Base-by-base conservation (phyloP, 2,329 filamentous ascomycete species). In the Diplodia mutila region DNA sequence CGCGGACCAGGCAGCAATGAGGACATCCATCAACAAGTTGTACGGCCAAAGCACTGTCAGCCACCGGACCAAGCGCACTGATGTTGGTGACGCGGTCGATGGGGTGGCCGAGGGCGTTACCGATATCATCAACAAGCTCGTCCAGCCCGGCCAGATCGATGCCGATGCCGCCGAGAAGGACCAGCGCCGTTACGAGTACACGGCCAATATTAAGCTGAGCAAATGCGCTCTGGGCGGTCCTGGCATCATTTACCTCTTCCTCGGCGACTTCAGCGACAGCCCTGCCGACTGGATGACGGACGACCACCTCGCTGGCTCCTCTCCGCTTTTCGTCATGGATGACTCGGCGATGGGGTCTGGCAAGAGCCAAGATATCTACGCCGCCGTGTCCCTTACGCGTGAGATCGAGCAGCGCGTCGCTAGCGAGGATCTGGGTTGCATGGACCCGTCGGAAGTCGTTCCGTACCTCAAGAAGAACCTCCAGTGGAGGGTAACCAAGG, bases 231-330 rank as follows among this genome's bases (percentile, higher is more conserved):
- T 91, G 9, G 81, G 85, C 12, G 85, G 84, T 1, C 87, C 89
- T 0, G 92, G 90, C 73, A 83, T 82, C 65, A 81, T 94, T 23
- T 86, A 90, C 74, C 80, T 94, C 68, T 94, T 93, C 78, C 75
- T 93, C 1, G 91, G 89, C 0, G 75, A 82, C 2, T 79, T 82
- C 7, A 57, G 27, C 1, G 32, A 59, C 3, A 80, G 87, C 48
- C 72, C 81, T 1, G 70, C 70, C 5, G 72, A 75, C 0, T 91
- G 89, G 89, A 74, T 82, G 0, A 75, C 76, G 49, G 83, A 85
- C 0, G 73, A 78, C 1, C 89, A 86, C 69, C 82, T 90, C 11
- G 83, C 90, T 2, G 90, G 90, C 2, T 86, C 85, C 0, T 84
- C 90, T 70, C 85, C 84, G 18, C 75, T 84, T 2, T 81, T 85